A percentile compares a stretch with the other conserved stretches of the same genome.
Evolutionary conservation across 2,329 filamentous ascomycete species (phyloP).

Genomic region (Chrysoporthe austroafricana): DNA sequence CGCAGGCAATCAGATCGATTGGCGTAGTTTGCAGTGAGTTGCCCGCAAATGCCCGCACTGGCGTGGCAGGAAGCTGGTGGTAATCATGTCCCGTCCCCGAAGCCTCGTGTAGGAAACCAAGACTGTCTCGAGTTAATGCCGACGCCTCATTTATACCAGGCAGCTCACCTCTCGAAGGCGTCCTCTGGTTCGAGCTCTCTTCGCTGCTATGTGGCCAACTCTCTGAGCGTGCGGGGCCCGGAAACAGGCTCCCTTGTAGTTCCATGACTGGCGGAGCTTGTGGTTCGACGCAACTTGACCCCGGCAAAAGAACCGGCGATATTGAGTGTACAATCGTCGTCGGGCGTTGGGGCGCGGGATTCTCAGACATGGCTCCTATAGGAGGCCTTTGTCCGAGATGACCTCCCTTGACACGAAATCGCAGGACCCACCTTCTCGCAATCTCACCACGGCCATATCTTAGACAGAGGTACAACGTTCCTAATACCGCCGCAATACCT

Average conservation of each 20-base stretch:
- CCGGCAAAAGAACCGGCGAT: too few relatives aligned
- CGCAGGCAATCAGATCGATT: slow-evolving; percentile 8
- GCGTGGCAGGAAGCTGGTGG: slow-evolving; percentile 15
- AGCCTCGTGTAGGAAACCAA: slow-evolving; percentile 9
- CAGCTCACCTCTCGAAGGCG: not conserved
- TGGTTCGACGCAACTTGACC: not conserved
- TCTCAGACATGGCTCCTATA: not conserved
- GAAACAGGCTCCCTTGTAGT: not conserved
- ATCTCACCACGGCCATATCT: slow-evolving; percentile 6
- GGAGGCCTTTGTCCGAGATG: not conserved
- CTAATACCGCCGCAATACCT: not conserved
- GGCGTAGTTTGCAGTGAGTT: slow-evolving; percentile 21
- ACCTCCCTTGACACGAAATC: not conserved
- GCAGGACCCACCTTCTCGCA: not conserved
- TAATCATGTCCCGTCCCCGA: slow-evolving; percentile 12
- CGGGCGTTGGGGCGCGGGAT: not conserved
- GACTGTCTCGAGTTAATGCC: not conserved
- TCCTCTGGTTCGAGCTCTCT: not conserved
- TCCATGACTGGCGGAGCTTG: not conserved
- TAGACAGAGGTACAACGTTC: slow-evolving; percentile 18
- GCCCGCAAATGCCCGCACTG: not conserved
- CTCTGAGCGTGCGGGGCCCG: not conserved
- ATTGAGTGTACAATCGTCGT: not conserved
- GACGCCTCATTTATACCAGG: not conserved
- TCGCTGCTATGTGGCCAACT: too few relatives aligned